phyloP scores from a whole-genome alignment of 164 flowering plant species.

The Amborella trichopoda region DNA sequence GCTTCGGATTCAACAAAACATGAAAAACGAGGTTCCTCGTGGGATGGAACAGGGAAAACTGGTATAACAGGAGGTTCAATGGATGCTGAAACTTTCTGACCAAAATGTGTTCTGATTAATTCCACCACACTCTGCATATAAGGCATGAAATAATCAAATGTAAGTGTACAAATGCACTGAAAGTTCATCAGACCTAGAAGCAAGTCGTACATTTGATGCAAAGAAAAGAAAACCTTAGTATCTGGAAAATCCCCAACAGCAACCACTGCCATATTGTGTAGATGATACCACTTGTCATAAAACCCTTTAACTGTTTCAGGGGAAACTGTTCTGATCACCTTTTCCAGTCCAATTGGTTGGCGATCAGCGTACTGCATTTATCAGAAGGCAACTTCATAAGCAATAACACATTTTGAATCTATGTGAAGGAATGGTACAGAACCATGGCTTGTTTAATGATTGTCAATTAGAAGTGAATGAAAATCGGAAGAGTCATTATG shows the following conservation, averaged over 20 bases:
- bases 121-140: slow-evolving; percentile 64
- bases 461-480: no score
- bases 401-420: no score
- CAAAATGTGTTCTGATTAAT: slow-evolving; percentile 71
- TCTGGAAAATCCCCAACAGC: slow-evolving; percentile 95
- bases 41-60: slow-evolving; percentile 56
- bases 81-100: slow-evolving; percentile 33
- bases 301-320: slow-evolving; percentile 64
- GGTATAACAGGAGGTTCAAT: slow-evolving; percentile 39
- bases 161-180: no score
- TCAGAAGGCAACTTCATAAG: not conserved
- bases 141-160: no score
- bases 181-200: no score
- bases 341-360: slow-evolving; percentile 84
- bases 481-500: no score
- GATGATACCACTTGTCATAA: slow-evolving; percentile 79
- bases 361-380: slow-evolving; percentile 89
- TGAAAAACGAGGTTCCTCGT: slow-evolving; percentile 75
- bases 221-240: slow-evolving; percentile 47
- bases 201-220: no score
- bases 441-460: no score
- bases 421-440: no score
- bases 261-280: slow-evolving; percentile 82
- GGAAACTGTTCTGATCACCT: slow-evolving; percentile 71
- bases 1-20: slow-evolving; percentile 94